Conservation (phyloP, 1,139 yeast species). For the Barnettozyma hawaiiensis region DNA sequence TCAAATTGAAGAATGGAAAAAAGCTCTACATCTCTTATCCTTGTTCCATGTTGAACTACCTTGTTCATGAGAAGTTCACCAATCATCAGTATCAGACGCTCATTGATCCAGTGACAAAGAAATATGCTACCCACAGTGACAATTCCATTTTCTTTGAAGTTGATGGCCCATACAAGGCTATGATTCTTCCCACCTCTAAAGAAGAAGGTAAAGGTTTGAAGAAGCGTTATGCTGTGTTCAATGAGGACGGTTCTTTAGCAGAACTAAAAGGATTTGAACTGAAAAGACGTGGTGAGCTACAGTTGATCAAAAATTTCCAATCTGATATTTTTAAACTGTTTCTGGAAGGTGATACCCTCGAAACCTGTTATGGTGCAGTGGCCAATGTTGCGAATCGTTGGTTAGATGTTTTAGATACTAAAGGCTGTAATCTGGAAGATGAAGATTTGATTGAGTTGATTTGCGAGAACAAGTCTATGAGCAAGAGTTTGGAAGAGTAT, state of each 20-base stretch:
- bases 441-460: conserved; percentile 91
- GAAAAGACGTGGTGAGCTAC: conserved; percentile 94
- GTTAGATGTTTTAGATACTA: conserved; percentile 88
- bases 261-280: conserved; percentile 96
- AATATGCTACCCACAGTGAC: conserved; percentile 75
- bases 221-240: conserved; percentile 95
- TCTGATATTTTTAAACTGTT: conserved; percentile 90
- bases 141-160: conserved; percentile 97
- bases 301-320: conserved; percentile 89
- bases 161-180: conserved; percentile 97
- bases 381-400: conserved; percentile 93
- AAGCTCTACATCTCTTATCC: conserved; percentile 80
- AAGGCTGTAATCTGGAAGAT: conserved; percentile 84
- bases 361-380: conserved; percentile 80
- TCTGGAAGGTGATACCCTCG: conserved; percentile 74
- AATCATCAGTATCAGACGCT: conserved; percentile 92
- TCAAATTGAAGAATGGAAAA: conserved; percentile 74
- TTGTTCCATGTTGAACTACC: conserved; percentile 91
- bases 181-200: conserved; percentile 94
- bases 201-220: conserved; percentile 97
- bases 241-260: conserved; percentile 88
- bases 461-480: conserved; percentile 96
- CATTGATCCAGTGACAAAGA: conserved; percentile 59
- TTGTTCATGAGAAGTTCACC: conserved; percentile 86
- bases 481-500: conserved; percentile 83